Base-by-base conservation (phyloP, 2,329 filamentous ascomycete species). In the Hypocreales sp. region DNA sequence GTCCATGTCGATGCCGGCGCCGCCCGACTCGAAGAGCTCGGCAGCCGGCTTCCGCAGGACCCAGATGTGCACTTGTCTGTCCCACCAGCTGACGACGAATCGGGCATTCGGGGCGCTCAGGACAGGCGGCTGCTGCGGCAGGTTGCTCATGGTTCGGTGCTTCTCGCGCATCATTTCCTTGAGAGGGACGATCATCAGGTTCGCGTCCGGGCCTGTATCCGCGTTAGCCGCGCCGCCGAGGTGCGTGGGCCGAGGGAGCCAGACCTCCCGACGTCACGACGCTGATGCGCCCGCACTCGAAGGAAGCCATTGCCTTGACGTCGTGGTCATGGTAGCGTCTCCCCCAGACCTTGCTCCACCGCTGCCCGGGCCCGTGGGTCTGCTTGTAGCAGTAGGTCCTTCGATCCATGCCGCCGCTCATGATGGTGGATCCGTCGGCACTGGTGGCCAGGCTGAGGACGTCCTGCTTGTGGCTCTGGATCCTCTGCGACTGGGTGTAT, bases 361-460 rank as follows among this genome's bases (percentile, higher is more conserved):
- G 70, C 28, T 64, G 60, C 32, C 64, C 65, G 14, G 69, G 60
- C 24, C 66, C 64, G 31, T 60, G 55, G 25, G 65, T 64, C 39
- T 75, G 72, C 48, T 75, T 79, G 56, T 92, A 93, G 24, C 87
- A 61, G 5, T 84, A 78, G 3, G 90, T 92, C 36, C 79, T 71
- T 39, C 82, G 75, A 48, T 98, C 90, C 62, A 93, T 90, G 30
- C 90, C 86, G 34, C 83, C 84, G 42, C 84, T 93, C 40, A 93
- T 66, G 13, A 98, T 79, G 13, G 75, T 72, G 13, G 72, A 72
- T 11, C 87, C 87, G 45, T 93, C 81, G 5, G 68, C 64, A 43
- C 79, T 92, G 17, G 75, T 70, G 3, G 82, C 76, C n/a, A 98
- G 63, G 46, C 86, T 87, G 33, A 98, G 62, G 5, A 93, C 77